Conservation (phyloP, 345 rosid genomes). For the Syzygium jambos region DNA sequence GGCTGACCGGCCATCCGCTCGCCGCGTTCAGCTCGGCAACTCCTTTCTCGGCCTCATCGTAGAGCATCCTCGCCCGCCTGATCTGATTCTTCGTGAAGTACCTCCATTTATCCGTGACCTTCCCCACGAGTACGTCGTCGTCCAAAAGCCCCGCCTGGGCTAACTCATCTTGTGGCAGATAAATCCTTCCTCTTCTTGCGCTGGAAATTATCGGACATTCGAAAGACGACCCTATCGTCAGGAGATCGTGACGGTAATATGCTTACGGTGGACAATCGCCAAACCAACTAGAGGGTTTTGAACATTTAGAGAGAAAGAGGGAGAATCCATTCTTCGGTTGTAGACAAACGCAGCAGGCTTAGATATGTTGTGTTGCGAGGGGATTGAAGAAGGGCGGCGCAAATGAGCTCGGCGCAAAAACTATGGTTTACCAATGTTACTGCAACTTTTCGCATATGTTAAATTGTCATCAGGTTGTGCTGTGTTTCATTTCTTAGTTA, state of each 20-base stretch:
- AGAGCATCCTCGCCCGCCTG: slow-evolving; percentile 72
- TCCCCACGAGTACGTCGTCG: slow-evolving; percentile 25
- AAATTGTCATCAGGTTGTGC: neutral
- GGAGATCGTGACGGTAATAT: neutral
- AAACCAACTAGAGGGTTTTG: no score
- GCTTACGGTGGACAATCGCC: no score
- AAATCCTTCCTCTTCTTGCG: slow-evolving; percentile 41
- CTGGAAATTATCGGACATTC: neutral
- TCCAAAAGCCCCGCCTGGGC: slow-evolving; percentile 29
- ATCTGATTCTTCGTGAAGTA: slow-evolving; percentile 74
- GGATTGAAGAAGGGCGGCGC: neutral
- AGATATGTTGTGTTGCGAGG: neutral
- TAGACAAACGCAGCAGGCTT: neutral
- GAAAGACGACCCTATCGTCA: neutral
- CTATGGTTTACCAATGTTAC: neutral
- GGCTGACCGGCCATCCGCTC: slow-evolving; percentile 75
- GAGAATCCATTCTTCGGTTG: no score
- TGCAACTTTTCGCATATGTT: neutral
- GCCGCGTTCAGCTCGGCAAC: slow-evolving; percentile 57
- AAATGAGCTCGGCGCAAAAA: neutral
- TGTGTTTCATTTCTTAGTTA: neutral
- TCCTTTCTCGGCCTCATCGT: slow-evolving; percentile 82
- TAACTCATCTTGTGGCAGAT: slow-evolving; percentile 41
- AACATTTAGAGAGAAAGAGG: no score
- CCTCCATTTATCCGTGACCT: slow-evolving; percentile 70